Evolutionary conservation across 1,284 basidiomycete genomes (phyloP).

Genomic region (Tremellales sp.): DNA sequence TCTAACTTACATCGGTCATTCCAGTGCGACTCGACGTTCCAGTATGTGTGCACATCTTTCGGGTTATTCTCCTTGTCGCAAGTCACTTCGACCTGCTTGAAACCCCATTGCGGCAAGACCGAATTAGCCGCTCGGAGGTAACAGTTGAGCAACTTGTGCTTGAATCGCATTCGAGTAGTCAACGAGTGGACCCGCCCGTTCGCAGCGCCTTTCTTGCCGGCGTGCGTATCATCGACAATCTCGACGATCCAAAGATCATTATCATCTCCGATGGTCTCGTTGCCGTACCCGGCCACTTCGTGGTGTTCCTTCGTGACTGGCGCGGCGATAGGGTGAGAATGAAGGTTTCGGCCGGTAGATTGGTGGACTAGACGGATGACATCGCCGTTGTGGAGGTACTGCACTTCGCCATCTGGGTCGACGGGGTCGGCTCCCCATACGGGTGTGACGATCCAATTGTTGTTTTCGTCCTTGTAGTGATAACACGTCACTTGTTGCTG

Average conservation of each 20-base stretch:
- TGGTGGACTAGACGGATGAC: conserved; percentile 75
- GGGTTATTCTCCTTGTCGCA: conserved; percentile 86
- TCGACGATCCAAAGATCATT: conserved; percentile 93
- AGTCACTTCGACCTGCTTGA: conserved; percentile 96
- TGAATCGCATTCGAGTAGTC: conserved; percentile 83
- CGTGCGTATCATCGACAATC: conserved; percentile 79
- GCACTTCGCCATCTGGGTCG: conserved; percentile 58
- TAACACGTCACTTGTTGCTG: conserved; percentile 99
- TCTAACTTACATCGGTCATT: conserved; percentile 74
- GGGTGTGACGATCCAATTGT: conserved; percentile 81
- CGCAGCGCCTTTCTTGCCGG: conserved; percentile 54
- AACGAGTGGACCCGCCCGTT: conserved; percentile 73
- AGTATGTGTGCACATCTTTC: conserved; percentile 81
- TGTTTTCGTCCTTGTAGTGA: conserved; percentile 98
- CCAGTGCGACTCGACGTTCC: conserved; percentile 98
- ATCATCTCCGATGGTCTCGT: conserved; percentile 74
- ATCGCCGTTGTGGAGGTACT: conserved; percentile 73
- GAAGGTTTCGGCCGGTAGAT: conserved; percentile 83
- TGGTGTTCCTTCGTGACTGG: conserved; percentile 85
- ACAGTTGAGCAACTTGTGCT: conserved; percentile 72
- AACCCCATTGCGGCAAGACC: conserved; percentile 94
- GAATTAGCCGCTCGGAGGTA: conserved; percentile 88
- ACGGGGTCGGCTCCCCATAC: conserved; percentile 69
- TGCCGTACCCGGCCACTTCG: conserved; percentile 92
- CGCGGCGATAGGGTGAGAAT: conserved; percentile 82